These are phyloP conservation scores for Mariannaea sp. DNA, from an alignment of 2,329 filamentous ascomycete genomes.

Conservation along the genomic window DNA sequence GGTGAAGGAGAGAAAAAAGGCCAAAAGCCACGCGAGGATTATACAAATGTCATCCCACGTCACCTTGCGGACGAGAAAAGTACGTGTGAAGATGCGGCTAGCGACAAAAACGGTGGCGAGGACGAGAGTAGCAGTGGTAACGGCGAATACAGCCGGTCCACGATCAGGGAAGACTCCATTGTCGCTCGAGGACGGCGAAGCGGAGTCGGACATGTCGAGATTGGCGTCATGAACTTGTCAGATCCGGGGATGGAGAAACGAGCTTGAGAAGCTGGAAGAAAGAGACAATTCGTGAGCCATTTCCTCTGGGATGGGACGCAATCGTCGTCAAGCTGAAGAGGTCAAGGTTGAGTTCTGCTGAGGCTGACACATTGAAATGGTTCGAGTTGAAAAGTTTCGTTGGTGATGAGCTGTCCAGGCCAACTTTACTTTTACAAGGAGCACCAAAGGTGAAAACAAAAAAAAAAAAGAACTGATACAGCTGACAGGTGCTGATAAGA, in stretches of 20 bases:
- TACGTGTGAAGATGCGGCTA: slow-evolving; percentile 73
- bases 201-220: slow-evolving; percentile 37
- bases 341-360: background rate
- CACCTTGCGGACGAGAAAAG: slow-evolving; percentile 72
- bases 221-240: slow-evolving; percentile 34
- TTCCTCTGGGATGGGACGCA: slow-evolving; percentile 22
- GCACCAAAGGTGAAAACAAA: too few relatives aligned
- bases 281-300: slow-evolving; percentile 29
- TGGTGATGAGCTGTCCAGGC: background rate
- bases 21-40: slow-evolving; percentile 74
- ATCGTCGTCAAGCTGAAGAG: background rate
- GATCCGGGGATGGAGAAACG: slow-evolving; percentile 18
- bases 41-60: slow-evolving; percentile 83
- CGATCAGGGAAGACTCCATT: slow-evolving; percentile 51
- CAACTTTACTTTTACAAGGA: background rate
- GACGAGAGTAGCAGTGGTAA: slow-evolving; percentile 70
- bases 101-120: slow-evolving; percentile 76
- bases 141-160: slow-evolving; percentile 67
- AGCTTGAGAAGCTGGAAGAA: slow-evolving; percentile 26
- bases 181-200: slow-evolving; percentile 28
- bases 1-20: slow-evolving; percentile 68
- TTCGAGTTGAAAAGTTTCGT: background rate
- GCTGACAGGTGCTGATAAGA: too few relatives aligned
- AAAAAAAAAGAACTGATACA: too few relatives aligned
- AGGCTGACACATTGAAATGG: background rate